A percentile compares a stretch with the other conserved stretches of the same genome.
These are phyloP conservation scores for Curvularia eragrostidis DNA, from an alignment of 2,329 filamentous ascomycete species.

Conservation along the genomic window DNA sequence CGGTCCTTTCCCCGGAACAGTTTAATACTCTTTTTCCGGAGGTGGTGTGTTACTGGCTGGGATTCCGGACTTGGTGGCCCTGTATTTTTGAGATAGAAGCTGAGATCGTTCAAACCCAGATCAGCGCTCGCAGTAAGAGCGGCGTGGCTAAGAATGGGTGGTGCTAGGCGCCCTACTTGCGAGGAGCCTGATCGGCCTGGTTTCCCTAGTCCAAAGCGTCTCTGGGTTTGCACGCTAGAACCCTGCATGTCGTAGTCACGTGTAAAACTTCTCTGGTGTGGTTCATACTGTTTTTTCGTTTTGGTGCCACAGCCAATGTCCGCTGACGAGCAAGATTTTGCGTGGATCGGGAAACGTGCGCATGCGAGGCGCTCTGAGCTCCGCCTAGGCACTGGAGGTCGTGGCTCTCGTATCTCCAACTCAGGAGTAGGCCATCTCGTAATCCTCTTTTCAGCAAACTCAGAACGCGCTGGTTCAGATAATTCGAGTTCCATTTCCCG, in stretches of 20 bases:
- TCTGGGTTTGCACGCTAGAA: conserved; percentile 18
- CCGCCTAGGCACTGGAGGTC: conserved; percentile 32
- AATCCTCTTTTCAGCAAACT: conserved; percentile 17
- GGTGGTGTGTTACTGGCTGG: conserved; percentile 8
- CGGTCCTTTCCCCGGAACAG: conserved; percentile 35
- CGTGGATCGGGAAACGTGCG: conserved; percentile 22
- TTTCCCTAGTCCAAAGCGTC: conserved; percentile 17
- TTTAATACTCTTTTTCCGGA: conserved; percentile 30
- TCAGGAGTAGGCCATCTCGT: conserved; percentile 27
- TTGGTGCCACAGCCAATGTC: conserved; percentile 34
- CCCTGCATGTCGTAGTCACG: conserved; percentile 12
- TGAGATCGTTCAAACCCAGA: conserved; percentile 40
- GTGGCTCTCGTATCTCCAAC: conserved; percentile 22
- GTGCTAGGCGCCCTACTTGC: conserved; percentile 36
- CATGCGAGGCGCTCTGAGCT: conserved; percentile 35
- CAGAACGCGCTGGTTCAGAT: conserved; percentile 12
- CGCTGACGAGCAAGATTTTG: conserved; percentile 22
- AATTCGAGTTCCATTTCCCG: conserved; percentile 19
- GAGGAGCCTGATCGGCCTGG: conserved; percentile 28
- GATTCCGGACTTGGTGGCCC: conserved; percentile 29
- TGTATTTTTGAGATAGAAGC: conserved; percentile 41
- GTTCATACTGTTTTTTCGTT: conserved; percentile 33
- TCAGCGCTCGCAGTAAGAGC: conserved; percentile 38
- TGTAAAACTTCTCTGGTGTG: conserved; percentile 21
- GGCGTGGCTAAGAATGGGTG: conserved; percentile 42